Evolutionary conservation across 148 eudicot genomes (phyloP), one percentile per base, ranked within the genome.

Genomic region (Salicornia ramosissima): DNA sequence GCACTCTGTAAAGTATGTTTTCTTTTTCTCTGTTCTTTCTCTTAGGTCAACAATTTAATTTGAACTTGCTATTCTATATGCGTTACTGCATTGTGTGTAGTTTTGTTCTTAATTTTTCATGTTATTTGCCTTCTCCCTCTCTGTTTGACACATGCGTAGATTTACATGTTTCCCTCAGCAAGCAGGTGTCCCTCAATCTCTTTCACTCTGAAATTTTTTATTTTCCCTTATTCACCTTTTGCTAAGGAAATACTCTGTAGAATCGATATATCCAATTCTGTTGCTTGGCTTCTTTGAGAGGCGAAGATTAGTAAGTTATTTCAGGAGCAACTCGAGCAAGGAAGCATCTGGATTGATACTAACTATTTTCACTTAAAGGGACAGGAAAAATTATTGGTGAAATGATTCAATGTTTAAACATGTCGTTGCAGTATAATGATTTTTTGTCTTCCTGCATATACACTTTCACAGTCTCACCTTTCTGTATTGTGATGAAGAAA

Each of bases 1-100:
- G 89, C 89, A 47, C 85, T 89, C 2, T 83, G 95, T 81, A 83
- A 84, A 79, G 95, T 89, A 81, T 53, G 87, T 62, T 19, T 45
- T 55, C 52, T n/a, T n/a, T n/a, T 49, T 31, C 49, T 71, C 60
- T 13, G n/a, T 72, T 56, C 39, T 21, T 22, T 34, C 30, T 50
- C 2, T 49, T 6, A 12, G 6, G n/a, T 28, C 39, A 15, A 24
- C 58, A 16, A 4, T 69, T 33, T 51, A 7, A 26, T 29, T 34
- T 75, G 64, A 14, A 40, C 45, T 49, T 30, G 4, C 13, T 54
- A 11, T 57, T 19, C 62, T 47, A 68, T 53, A 0, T 52, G 4
- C 19, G 13, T 14, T 13, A 15, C 40, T 25, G 34, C 53, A 68
- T 54, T 7, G 19, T 33, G 19, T 33, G 28, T 31, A 6, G 19